Conservation (phyloP, 345 rosid species). For the Chamaenerion angustifolium region DNA sequence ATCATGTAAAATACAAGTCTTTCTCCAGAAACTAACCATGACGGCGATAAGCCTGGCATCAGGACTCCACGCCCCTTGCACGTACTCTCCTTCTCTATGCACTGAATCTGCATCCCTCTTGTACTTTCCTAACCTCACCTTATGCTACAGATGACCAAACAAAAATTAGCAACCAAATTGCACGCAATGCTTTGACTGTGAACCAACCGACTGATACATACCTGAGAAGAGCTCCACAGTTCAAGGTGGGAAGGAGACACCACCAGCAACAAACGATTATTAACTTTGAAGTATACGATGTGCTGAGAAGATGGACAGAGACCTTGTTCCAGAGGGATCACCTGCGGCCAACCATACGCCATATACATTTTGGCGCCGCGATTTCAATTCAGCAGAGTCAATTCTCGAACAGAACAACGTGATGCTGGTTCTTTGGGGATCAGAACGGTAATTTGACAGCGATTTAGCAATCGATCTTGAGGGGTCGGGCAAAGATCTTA, state of each 20-base stretch:
- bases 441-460: not conserved
- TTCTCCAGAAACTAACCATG: constrained; percentile 38
- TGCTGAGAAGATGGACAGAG: constrained; percentile 57
- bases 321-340: constrained; percentile 64
- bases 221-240: constrained; percentile 50
- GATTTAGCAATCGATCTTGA: not conserved
- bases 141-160: constrained; percentile 31
- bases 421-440: too few species aligned
- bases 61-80: constrained; percentile 85
- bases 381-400: not conserved
- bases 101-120: constrained; percentile 65
- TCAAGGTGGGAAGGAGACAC: constrained; percentile 77
- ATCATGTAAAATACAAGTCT: not conserved
- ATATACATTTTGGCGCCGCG: constrained; percentile 54
- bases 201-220: constrained; percentile 45
- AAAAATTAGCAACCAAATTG: constrained; percentile 1
- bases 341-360: constrained; percentile 99
- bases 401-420: too few species aligned
- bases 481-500: constrained; percentile 7
- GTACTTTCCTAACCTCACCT: constrained; percentile 81
- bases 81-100: constrained; percentile 72
- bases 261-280: constrained; percentile 48
- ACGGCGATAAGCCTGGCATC: constrained; percentile 72
- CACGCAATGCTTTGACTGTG: not conserved
- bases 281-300: constrained; percentile 57